Evolutionary conservation across 2,329 filamentous ascomycete species (phyloP).

Genomic region (Paraphaeosphaeria minitans): DNA sequence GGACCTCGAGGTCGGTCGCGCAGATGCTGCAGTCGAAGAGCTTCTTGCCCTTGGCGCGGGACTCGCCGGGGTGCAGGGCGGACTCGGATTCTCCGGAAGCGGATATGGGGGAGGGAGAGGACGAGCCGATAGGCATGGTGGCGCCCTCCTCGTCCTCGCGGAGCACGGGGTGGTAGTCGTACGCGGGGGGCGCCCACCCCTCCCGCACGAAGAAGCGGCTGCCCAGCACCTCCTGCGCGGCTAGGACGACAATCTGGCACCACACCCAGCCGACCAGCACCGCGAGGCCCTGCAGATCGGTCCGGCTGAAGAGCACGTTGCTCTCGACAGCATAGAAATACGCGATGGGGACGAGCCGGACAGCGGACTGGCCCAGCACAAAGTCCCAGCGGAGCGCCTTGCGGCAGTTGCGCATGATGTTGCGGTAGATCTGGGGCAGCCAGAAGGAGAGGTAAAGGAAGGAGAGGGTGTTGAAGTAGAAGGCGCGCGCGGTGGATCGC

Average conservation of each 20-base stretch:
- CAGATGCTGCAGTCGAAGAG: conserved; percentile 94
- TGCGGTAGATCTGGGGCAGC: conserved; percentile 89
- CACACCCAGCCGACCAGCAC: conserved; percentile 79
- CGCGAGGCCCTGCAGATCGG: conserved; percentile 68
- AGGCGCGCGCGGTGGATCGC: conserved; percentile 57
- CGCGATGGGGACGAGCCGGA: conserved; percentile 78
- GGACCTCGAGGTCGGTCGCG: conserved; percentile 87
- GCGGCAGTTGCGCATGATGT: conserved; percentile 87
- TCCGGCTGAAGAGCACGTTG: conserved; percentile 80
- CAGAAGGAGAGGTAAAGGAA: conserved; percentile 88
- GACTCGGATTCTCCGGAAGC: conserved; percentile 18
- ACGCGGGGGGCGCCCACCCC: conserved; percentile 71
- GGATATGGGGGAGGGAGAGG: conserved; percentile 4
- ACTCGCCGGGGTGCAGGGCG: conserved; percentile 44
- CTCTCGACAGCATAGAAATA: conserved; percentile 82
- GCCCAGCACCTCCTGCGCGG: conserved; percentile 81
- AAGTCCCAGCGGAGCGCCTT: conserved; percentile 92
- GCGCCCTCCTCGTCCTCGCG: conserved; percentile 83
- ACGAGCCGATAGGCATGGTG: conserved; percentile 73
- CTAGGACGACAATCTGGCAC: conserved; percentile 80
- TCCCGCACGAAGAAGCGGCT: conserved; percentile 83
- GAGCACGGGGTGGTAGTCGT: conserved; percentile 93
- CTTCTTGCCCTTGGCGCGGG: conserved; percentile 61
- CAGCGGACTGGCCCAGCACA: conserved; percentile 78
- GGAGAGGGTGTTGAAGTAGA: conserved; percentile 66